A percentile compares a stretch with the other conserved stretches of the same genome.
Evolutionary conservation across 1,284 basidiomycete species (phyloP).

Genomic region (Albatrellus sp.): DNA sequence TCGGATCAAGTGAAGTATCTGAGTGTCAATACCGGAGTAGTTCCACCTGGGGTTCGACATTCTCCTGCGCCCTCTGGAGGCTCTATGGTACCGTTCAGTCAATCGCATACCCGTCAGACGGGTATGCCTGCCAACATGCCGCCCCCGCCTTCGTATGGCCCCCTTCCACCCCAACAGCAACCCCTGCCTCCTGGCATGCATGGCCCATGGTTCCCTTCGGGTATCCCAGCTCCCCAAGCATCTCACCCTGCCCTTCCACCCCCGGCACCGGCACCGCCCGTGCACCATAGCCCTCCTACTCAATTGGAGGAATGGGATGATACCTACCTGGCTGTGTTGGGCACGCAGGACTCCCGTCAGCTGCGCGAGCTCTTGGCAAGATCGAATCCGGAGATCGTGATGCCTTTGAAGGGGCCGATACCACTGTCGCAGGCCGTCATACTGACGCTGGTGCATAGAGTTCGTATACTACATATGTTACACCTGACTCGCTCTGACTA

Average conservation of each 20-base stretch:
- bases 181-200: constrained; percentile 29
- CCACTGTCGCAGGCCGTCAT: constrained; percentile 73
- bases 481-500: constrained; percentile 4
- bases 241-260: constrained; percentile 63
- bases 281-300: constrained; percentile 40
- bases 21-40: constrained; percentile 34
- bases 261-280: constrained; percentile 48
- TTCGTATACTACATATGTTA: constrained; percentile 26
- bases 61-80: constrained; percentile 23
- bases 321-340: constrained; percentile 60
- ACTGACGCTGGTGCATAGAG: constrained; percentile 67
- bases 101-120: constrained; percentile 10
- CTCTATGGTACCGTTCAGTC: constrained; percentile 6
- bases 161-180: constrained; percentile 22
- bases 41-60: constrained; percentile 19
- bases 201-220: constrained; percentile 41
- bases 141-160: constrained; percentile 10
- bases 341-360: constrained; percentile 58
- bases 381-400: constrained; percentile 64
- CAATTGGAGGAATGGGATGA: constrained; percentile 72
- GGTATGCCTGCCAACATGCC: constrained; percentile 2
- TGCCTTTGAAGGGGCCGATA: constrained; percentile 56
- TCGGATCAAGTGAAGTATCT: constrained; percentile 73
- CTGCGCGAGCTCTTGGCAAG: constrained; percentile 59
- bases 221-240: constrained; percentile 62